Conservation (phyloP, 1,139 yeast genomes). For the Kazachstania sp. region DNA sequence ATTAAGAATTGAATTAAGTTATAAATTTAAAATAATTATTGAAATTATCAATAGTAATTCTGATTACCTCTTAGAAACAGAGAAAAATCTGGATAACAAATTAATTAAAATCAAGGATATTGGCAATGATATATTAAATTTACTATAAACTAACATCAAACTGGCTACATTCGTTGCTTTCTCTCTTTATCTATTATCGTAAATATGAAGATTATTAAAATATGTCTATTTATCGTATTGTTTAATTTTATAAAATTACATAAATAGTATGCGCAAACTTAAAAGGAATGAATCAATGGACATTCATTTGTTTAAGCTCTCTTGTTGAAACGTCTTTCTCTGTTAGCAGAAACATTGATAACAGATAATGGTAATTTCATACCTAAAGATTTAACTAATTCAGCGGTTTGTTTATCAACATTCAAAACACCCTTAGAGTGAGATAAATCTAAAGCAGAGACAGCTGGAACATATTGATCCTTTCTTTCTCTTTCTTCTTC, state of each 20-base stretch:
- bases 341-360: slow-evolving; percentile 86
- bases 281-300: not conserved
- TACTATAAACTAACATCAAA: slow-evolving; percentile 13
- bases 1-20: slow-evolving; percentile 35
- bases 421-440: slow-evolving; percentile 95
- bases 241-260: slow-evolving; percentile 1
- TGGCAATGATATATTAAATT: slow-evolving; percentile 36
- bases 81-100: slow-evolving; percentile 32
- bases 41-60: slow-evolving; percentile 35
- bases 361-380: slow-evolving; percentile 91
- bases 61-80: slow-evolving; percentile 30
- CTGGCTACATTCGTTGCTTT: not conserved
- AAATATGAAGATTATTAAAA: not conserved
- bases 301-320: slow-evolving; percentile 35
- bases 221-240: not conserved
- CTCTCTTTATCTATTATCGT: not conserved
- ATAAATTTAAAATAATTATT: slow-evolving; percentile 32
- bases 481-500: slow-evolving; percentile 99
- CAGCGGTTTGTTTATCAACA: slow-evolving; percentile 97
- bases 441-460: slow-evolving; percentile 97
- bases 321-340: slow-evolving; percentile 94
- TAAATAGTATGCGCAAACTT: not conserved
- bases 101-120: slow-evolving; percentile 33
- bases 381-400: slow-evolving; percentile 91
- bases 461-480: slow-evolving; percentile 99